Evolutionary conservation across 768 basidiomycete species (phyloP).

Genomic region (Mycena amicta): DNA sequence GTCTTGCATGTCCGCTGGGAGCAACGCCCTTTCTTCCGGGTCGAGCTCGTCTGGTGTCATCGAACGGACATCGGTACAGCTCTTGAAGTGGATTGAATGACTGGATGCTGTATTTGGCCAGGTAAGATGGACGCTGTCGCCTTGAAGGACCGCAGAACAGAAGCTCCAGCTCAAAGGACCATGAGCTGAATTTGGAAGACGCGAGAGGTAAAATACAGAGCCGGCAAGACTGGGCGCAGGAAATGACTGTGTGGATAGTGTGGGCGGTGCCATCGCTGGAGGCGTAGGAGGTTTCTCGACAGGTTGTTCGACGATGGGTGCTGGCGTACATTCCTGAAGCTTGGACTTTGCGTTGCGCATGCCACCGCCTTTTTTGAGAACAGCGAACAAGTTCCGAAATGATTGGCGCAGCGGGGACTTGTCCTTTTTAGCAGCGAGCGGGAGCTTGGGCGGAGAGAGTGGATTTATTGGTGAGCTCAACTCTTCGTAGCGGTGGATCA

Average conservation of each 20-base stretch:
- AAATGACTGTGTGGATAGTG: constrained; percentile 10
- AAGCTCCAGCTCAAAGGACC: constrained; percentile 20
- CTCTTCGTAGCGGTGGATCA: constrained; percentile 2
- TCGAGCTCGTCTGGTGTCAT: constrained; percentile 45
- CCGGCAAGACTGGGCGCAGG: constrained; percentile 12
- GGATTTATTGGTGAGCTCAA: constrained; percentile 10
- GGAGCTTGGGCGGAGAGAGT: constrained; percentile 18
- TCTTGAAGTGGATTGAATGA: constrained; percentile 49
- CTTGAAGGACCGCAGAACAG: constrained; percentile 19
- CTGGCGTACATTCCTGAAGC: constrained; percentile 42
- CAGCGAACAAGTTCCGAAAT: constrained; percentile 62
- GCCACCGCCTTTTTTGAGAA: constrained; percentile 30
- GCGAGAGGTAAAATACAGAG: constrained; percentile 19
- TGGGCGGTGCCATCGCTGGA: constrained; percentile 5
- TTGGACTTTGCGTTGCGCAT: constrained; percentile 14
- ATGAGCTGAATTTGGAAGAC: constrained; percentile 2
- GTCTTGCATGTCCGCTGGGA: constrained; percentile 46
- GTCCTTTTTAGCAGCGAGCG: constrained; percentile 29
- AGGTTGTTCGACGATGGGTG: neutral
- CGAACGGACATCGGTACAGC: constrained; percentile 68
- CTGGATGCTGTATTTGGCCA: constrained; percentile 31
- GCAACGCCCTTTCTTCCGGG: constrained; percentile 43
- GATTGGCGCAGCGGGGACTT: constrained; percentile 68
- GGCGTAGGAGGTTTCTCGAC: neutral
- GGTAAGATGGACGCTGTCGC: constrained; percentile 24